Evolutionary conservation across 345 rosid species (phyloP), one percentile per base, ranked within the genome.

Genomic region (Microcos paniculata): DNA sequence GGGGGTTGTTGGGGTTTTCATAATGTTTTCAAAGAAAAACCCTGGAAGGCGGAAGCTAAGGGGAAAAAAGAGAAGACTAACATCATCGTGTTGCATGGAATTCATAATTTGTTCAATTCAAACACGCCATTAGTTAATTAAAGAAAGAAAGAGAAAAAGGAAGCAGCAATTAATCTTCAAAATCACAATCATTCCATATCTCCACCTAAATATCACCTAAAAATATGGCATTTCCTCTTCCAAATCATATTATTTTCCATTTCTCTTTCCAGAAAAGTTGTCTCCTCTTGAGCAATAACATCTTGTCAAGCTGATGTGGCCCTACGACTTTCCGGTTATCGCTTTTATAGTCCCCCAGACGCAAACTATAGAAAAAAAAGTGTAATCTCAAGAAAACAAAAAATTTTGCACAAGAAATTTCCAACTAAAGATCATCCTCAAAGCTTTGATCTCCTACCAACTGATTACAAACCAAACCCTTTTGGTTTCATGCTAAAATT

Each of bases 261-360:
- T 21, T 71, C 49, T 14, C 14, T 71, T 71, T 13, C 33, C 74
- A 7, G 51, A 62, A 71, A 71, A 71, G 53, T 71, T 71, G 62
- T 71, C 49, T 35, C 51, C 49, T 13, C 8, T 55, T 3, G 11
- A 70, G 48, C 21, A 51, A 53, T 33, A 30, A 18, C 21, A 68
- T 68, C 72, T 48, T 48, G 16, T 53, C 74, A 53, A 53, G 48
- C 48, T 71, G 74, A 71, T 8, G 74, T 53, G 74, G 56, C 28
- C 6, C 21, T n/a, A 35, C 1, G 74, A 21, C 74, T 71, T 71
- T 53, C 30, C 15, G 40, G 40, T 26, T 35, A 30, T 16, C 72
- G 30, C 38, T 12, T 33, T 71, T 21, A 21, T 14, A n/a, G 24
- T 56, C 49, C 35, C 72, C 42, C 7, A 23, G 2, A 65, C 49